These are phyloP conservation scores for Vachellia pachyceras DNA, from an alignment of 306 rosid genomes.

Conservation along the genomic window DNA sequence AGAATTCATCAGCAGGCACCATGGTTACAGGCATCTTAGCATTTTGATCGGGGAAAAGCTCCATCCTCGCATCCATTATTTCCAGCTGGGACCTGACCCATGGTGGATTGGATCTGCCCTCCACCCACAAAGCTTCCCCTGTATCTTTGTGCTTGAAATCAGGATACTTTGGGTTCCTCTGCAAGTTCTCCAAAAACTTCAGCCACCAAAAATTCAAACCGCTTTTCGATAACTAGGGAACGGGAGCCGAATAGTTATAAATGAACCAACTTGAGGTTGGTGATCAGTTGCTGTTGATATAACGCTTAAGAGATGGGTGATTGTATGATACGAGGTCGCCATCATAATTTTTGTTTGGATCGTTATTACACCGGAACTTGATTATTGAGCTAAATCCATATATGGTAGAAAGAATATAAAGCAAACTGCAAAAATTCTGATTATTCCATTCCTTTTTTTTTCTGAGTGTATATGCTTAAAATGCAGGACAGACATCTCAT, in stretches of 20 bases:
- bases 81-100: constrained; percentile 93
- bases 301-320: neutral
- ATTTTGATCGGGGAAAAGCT: constrained; percentile 52
- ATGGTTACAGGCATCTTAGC: constrained; percentile 49
- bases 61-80: constrained; percentile 73
- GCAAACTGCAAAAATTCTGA: constrained; percentile 18
- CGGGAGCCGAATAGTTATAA: neutral
- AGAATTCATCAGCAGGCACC: constrained; percentile 47
- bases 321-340: constrained; percentile 2
- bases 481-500: constrained; percentile 17
- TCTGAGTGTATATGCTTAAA: constrained; percentile 11
- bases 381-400: constrained; percentile 19
- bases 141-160: constrained; percentile 96
- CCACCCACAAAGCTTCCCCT: constrained; percentile 93
- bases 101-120: constrained; percentile 75
- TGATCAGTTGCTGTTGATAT: neutral
- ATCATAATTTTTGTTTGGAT: neutral
- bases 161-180: constrained; percentile 90
- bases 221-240: neutral
- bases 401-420: constrained; percentile 1
- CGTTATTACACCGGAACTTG: constrained; percentile 9
- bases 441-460: neutral
- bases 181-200: constrained; percentile 38
- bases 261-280: neutral
- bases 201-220: constrained; percentile 21